Conservation (phyloP, 78 protist genomes). For the Cavenderia fasciculata region DNA sequence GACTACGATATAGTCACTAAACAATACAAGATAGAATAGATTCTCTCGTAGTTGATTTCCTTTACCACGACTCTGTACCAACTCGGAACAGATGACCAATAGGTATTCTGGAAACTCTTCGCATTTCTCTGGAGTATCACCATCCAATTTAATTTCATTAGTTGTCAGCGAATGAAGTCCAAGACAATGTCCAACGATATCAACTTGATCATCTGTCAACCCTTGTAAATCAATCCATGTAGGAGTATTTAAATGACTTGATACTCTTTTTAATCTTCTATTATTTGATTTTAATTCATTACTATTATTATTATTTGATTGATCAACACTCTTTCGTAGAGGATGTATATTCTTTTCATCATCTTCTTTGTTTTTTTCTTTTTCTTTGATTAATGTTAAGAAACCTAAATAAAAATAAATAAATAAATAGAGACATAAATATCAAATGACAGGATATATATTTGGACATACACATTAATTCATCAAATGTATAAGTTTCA, state of each 20-base stretch:
- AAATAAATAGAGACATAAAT: not conserved
- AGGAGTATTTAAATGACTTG: not conserved
- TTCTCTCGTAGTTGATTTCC: too few relatives aligned
- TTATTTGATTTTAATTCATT: not conserved
- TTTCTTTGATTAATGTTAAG: not conserved
- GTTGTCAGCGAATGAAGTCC: constrained; percentile 34
- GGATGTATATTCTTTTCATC: not conserved
- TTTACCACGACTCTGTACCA: too few relatives aligned
- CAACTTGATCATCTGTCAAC: constrained; percentile 25
- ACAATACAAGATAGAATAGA: constrained; percentile 16
- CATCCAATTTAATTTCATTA: constrained; percentile 8
- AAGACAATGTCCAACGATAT: not conserved
- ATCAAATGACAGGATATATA: not conserved
- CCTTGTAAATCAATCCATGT: constrained; percentile 52
- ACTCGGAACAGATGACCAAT: constrained; percentile 35
- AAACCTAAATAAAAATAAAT: not conserved
- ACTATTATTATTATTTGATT: not conserved
- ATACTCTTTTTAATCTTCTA: not conserved
- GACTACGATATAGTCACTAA: constrained; percentile 19
- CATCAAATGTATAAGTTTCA: constrained; percentile 20
- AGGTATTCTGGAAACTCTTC: constrained; percentile 62
- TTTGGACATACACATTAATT: not conserved
- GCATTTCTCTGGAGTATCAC: constrained; percentile 42
- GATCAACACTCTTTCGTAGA: not conserved
- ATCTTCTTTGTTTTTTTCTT: not conserved